These are phyloP conservation scores for Hanseniaspora nectarophila DNA, from an alignment of 805 yeast genomes.

Conservation along the genomic window DNA sequence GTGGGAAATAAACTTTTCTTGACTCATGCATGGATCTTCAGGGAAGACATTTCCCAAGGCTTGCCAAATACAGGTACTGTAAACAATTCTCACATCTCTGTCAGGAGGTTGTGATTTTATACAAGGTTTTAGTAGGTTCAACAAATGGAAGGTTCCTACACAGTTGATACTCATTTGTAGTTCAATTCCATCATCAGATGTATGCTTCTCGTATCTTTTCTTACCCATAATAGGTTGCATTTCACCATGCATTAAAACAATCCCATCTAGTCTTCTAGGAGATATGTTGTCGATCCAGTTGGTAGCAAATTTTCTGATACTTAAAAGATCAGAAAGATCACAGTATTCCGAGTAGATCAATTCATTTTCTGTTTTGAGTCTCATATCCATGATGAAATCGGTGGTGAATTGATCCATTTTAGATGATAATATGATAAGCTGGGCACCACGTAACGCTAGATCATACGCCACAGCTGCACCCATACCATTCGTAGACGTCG, in stretches of 20 bases:
- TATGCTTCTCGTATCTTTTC: constrained; percentile 38
- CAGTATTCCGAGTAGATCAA: constrained; percentile 85
- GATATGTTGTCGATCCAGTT: constrained; percentile 86
- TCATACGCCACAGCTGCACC: constrained; percentile 70
- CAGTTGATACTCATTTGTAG: constrained; percentile 74
- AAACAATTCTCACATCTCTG: constrained; percentile 73
- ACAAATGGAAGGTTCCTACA: constrained; percentile 65
- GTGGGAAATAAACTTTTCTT: constrained; percentile 47
- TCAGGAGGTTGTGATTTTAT: constrained; percentile 85
- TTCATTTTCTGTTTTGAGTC: constrained; percentile 56
- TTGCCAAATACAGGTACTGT: constrained; percentile 71
- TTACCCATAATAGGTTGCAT: constrained; percentile 52
- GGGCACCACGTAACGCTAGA: constrained; percentile 75
- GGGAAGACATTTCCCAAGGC: constrained; percentile 56
- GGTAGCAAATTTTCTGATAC: constrained; percentile 82
- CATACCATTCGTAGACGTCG: constrained; percentile 62
- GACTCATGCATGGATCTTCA: constrained; percentile 52
- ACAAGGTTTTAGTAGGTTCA: constrained; percentile 72
- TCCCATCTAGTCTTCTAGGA: constrained; percentile 82
- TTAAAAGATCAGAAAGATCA: constrained; percentile 60
- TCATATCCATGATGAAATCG: constrained; percentile 67
- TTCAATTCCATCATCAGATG: constrained; percentile 75
- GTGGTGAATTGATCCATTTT: constrained; percentile 61
- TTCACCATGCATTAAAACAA: constrained; percentile 79
- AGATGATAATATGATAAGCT: constrained; percentile 60